Evolutionary conservation across 2,329 filamentous ascomycete species (phyloP).

Genomic region (Xylariaceae sp.): DNA sequence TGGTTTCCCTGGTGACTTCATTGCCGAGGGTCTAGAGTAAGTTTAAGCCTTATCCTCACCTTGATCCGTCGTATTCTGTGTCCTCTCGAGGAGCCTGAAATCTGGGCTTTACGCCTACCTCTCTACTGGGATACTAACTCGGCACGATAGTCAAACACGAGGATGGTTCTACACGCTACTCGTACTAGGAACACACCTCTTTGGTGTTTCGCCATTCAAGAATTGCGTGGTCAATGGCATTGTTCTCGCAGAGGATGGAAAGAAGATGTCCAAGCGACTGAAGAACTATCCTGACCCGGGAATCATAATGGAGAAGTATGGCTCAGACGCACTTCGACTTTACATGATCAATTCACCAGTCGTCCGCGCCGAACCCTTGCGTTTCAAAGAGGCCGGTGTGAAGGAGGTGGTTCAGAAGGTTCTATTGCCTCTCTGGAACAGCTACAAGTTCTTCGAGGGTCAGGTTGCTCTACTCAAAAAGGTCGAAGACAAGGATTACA

Average conservation of each 20-base stretch:
- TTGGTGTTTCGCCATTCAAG: constrained; percentile 79
- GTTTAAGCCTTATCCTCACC: background rate
- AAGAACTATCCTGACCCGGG: constrained; percentile 93
- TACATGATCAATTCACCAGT: constrained; percentile 97
- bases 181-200: constrained; percentile 82
- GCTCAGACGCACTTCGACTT: constrained; percentile 86
- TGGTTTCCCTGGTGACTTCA: constrained; percentile 87
- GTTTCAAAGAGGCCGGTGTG: constrained; percentile 87
- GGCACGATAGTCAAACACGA: constrained; percentile 57
- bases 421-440: constrained; percentile 88
- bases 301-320: constrained; percentile 79
- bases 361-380: constrained; percentile 80
- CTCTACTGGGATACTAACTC: constrained; percentile 1
- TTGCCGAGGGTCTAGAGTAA: constrained; percentile 88
- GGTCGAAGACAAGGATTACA: constrained; percentile 67
- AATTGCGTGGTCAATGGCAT: constrained; percentile 97
- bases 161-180: constrained; percentile 96
- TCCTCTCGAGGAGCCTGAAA: background rate
- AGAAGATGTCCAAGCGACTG: constrained; percentile 97
- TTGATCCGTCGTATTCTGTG: background rate
- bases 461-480: constrained; percentile 85
- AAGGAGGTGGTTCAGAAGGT: constrained; percentile 95
- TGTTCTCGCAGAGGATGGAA: constrained; percentile 87
- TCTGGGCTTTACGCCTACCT: too few species aligned
- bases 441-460: constrained; percentile 91